Evolutionary conservation across 176 grass and related monocot species (phyloP), one percentile per base, ranked within the genome.

Genomic region (Secale cereale): DNA sequence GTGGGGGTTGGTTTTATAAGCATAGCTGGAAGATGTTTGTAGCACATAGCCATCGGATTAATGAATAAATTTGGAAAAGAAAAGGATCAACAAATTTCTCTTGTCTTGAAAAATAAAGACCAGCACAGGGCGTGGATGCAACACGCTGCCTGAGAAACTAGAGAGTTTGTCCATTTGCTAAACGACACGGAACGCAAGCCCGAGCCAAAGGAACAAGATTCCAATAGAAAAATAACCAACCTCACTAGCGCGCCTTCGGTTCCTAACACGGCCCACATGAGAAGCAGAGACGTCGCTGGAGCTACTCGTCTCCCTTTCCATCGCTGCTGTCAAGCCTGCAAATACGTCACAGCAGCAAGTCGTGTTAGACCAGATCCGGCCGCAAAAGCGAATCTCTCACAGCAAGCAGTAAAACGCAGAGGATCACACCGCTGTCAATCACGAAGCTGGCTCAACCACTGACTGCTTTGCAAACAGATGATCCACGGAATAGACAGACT

Each of bases 231-330:
- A 40, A 40, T 26, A 70, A 69, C 46, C 54, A 19, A 92, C 92
- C 90, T 94, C 92, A 65, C 46, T 72, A 13, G 81, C 4, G 11
- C 70, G 81, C 41, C 59, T 88, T 16, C 92, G 85, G 33, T 87
- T 85, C 25, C 92, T 83, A 41, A 71, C 81, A 66, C 92, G 87
- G 0, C 92, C 90, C 27, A 56, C 60, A 50, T 90, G 50, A 43
- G 77, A 89, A 25, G 72, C 45, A 63, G 87, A 85, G 70, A 28
- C 63, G 14, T 90, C 78, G 11, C 82, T 85, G 23, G 78, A 87
- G 60, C 78, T 87, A 50, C 78, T 85, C 3, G 32, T 65, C 52
- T 92, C 87, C 65, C 56, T 85, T 59, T 92, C 84, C 92, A 94
- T 94, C 8, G 50, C 84, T 14, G 45, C 60, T 82, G 60, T 36